phyloP scores from a whole-genome alignment of 139 green algal species.

The Zygnema circumcarinatum region DNA sequence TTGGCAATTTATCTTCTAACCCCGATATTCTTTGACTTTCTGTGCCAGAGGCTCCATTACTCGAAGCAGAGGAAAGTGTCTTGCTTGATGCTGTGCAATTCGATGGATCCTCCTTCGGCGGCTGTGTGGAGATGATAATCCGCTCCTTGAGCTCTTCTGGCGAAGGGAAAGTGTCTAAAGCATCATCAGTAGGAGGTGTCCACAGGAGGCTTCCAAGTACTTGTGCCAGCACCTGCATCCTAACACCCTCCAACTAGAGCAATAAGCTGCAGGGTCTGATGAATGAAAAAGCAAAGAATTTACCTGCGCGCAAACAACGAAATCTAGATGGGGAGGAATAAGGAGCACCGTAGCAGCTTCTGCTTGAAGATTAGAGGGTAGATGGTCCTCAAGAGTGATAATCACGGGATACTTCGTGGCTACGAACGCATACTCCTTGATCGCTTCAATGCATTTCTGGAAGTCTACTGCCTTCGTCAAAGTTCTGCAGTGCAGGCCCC shows the following conservation, averaged over 20 bases:
- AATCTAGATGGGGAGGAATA: background rate
- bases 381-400: slow-evolving; percentile 58
- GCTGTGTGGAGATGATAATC: slow-evolving; percentile 56
- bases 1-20: no score
- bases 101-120: slow-evolving; percentile 40
- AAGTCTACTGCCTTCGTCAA: slow-evolving; percentile 43
- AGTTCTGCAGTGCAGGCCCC: slow-evolving; percentile 30
- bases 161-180: slow-evolving; percentile 37
- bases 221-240: slow-evolving; percentile 34
- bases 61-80: no score
- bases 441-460: slow-evolving; percentile 38
- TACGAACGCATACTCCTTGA: slow-evolving; percentile 53
- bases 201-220: slow-evolving; percentile 37
- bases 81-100: no score
- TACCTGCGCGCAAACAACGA: no score
- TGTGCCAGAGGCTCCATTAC: no score
- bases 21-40: no score
- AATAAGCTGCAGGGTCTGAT: background rate
- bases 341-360: slow-evolving; percentile 27
- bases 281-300: no score
- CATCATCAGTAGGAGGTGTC: background rate
- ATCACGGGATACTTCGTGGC: slow-evolving; percentile 56
- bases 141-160: slow-evolving; percentile 25
- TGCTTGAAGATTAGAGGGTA: slow-evolving; percentile 33
- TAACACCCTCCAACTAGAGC: background rate